Evolutionary conservation across 371 early-diverging fungal species (phyloP).

Genomic region (Lichtheimia ramosa): DNA sequence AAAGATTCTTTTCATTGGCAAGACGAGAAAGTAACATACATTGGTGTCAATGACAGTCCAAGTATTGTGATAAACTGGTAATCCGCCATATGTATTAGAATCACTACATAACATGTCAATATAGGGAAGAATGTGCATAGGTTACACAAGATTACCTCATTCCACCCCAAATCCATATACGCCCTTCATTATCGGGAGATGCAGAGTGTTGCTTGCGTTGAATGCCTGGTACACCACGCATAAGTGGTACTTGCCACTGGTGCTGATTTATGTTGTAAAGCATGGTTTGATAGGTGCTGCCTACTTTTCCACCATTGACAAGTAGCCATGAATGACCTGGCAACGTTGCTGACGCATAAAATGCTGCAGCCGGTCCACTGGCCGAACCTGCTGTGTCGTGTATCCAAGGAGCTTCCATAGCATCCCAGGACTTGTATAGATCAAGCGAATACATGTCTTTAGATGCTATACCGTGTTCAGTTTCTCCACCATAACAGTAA

Average conservation of each 20-base stretch:
- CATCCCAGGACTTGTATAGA: conserved; percentile 4
- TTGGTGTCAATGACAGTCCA: conserved; percentile 10
- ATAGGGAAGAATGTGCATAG: neutral
- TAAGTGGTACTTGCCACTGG: neutral
- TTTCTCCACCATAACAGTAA: conserved; percentile 6
- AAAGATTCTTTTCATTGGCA: too few relatives aligned
- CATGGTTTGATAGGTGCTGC: neutral
- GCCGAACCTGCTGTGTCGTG: neutral
- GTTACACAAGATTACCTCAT: neutral
- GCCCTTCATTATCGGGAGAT: conserved; percentile 7
- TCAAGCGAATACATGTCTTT: neutral
- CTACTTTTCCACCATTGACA: conserved; percentile 3
- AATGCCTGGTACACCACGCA: neutral
- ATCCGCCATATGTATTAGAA: conserved; percentile 3
- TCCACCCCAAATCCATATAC: conserved; percentile 11
- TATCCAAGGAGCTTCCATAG: conserved; percentile 4
- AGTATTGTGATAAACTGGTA: neutral
- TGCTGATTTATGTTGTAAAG: neutral
- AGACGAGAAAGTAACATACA: neutral
- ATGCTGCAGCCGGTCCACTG: neutral
- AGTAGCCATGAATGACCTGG: neutral
- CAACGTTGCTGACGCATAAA: neutral
- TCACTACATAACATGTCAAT: conserved; percentile 2
- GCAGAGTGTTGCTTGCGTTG: conserved; percentile 9
- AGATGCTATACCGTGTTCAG: neutral